These are phyloP conservation scores for Neurospora sp. DNA, from an alignment of 495 filamentous ascomycete species.

Conservation along the genomic window DNA sequence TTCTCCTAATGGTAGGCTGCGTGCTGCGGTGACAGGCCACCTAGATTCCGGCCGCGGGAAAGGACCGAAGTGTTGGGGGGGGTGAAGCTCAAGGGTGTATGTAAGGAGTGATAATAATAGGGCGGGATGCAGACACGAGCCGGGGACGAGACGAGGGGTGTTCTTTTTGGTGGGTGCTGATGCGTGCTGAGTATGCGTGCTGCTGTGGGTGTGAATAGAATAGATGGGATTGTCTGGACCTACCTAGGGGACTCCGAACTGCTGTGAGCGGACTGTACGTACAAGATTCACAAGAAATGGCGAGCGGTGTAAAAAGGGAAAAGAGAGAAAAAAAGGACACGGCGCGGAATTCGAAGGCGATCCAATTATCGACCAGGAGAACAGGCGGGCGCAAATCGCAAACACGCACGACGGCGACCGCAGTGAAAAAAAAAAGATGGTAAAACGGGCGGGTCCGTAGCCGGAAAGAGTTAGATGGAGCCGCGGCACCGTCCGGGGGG, in stretches of 20 bases:
- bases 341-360: slow-evolving; percentile 5
- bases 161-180: slow-evolving; percentile 10
- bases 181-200: background rate
- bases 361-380: background rate
- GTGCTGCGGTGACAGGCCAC: background rate
- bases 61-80: background rate
- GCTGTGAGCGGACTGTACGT: background rate
- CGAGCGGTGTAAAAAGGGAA: slow-evolving; percentile 8
- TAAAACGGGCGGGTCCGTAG: slow-evolving; percentile 11
- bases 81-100: background rate
- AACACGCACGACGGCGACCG: slow-evolving; percentile 1
- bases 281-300: background rate
- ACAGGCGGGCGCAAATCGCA: background rate
- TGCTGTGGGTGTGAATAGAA: slow-evolving; percentile 1
- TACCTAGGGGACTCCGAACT: background rate
- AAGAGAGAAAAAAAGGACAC: slow-evolving; percentile 14
- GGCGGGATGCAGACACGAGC: slow-evolving; percentile 5
- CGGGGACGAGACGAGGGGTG: slow-evolving; percentile 13
- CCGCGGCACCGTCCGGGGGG: slow-evolving; percentile 5
- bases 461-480: slow-evolving; percentile 15
- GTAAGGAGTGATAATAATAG: background rate
- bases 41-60: background rate
- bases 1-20: background rate
- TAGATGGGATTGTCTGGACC: background rate
- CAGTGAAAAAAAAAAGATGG: slow-evolving; percentile 11